These are phyloP conservation scores for Lineolata rhizophorae DNA, from an alignment of 495 filamentous ascomycete species.

Conservation along the genomic window DNA sequence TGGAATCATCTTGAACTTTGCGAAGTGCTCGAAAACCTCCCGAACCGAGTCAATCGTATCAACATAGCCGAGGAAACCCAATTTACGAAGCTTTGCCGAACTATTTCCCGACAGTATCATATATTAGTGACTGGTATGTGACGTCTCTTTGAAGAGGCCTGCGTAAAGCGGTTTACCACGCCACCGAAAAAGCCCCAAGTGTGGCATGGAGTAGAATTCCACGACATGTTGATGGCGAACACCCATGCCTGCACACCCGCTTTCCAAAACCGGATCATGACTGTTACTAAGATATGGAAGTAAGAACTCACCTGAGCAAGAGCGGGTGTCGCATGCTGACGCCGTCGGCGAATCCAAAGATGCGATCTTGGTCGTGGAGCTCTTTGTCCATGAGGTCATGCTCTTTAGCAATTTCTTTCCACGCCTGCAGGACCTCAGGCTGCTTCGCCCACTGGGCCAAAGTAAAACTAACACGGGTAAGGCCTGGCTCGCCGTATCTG, in stretches of 20 bases:
- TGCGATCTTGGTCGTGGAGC: constrained; percentile 11
- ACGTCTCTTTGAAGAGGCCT: no score
- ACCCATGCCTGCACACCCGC: no score
- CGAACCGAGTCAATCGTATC: constrained; percentile 19
- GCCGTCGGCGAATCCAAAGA: constrained; percentile 17
- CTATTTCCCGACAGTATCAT: no score
- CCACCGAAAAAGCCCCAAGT: no score
- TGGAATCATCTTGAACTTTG: constrained; percentile 17
- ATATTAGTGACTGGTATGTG: no score
- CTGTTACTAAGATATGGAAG: neutral
- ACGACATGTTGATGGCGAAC: no score
- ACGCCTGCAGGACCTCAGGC: constrained; percentile 23
- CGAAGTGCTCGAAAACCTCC: constrained; percentile 17
- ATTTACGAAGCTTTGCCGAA: constrained; percentile 20
- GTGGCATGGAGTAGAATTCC: neutral
- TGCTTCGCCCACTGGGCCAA: constrained; percentile 24
- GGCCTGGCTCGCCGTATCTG: constrained; percentile 18
- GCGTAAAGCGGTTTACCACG: no score
- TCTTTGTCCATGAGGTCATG: constrained; percentile 14
- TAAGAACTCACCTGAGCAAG: constrained; percentile 8
- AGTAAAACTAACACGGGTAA: constrained; percentile 17
- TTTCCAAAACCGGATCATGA: neutral
- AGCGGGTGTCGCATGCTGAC: constrained; percentile 8
- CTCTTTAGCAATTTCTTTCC: constrained; percentile 16
- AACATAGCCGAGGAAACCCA: constrained; percentile 22